These are phyloP conservation scores for Artemisia argyi DNA, from an alignment of 129 eudicot species.

Conservation along the genomic window DNA sequence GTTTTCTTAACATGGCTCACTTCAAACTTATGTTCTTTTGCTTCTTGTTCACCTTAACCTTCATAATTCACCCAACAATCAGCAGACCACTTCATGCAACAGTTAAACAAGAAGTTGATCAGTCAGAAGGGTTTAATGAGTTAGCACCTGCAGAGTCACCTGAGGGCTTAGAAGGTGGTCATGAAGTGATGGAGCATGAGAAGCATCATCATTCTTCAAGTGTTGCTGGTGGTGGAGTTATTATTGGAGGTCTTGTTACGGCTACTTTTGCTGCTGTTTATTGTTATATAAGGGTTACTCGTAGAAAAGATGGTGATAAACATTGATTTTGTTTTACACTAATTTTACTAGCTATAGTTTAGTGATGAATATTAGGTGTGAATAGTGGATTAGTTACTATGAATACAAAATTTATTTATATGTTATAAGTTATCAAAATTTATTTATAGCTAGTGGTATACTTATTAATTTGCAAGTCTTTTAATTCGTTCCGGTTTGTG, in stretches of 20 bases:
- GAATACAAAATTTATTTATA: neutral
- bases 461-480: neutral
- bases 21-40: neutral
- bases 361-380: constrained; percentile 7
- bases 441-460: neutral
- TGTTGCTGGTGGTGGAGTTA: constrained; percentile 63
- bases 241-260: constrained; percentile 64
- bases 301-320: constrained; percentile 35
- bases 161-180: constrained; percentile 14
- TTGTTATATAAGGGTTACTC: constrained; percentile 68
- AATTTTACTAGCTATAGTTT: neutral
- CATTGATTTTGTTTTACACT: neutral
- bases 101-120: neutral
- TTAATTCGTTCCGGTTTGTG: too few relatives aligned
- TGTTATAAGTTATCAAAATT: too few relatives aligned
- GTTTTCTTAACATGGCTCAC: constrained; percentile 21
- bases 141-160: constrained; percentile 33
- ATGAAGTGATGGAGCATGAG: constrained; percentile 14
- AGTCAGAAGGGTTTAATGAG: constrained; percentile 13
- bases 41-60: constrained; percentile 20
- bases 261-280: constrained; percentile 63
- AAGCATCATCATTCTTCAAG: constrained; percentile 48
- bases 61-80: constrained; percentile 12
- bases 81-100: constrained; percentile 19
- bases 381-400: constrained; percentile 14